Evolutionary conservation across 129 eudicot genomes (phyloP), one percentile per base, ranked within the genome.

Genomic region (Kitagawia praeruptora): DNA sequence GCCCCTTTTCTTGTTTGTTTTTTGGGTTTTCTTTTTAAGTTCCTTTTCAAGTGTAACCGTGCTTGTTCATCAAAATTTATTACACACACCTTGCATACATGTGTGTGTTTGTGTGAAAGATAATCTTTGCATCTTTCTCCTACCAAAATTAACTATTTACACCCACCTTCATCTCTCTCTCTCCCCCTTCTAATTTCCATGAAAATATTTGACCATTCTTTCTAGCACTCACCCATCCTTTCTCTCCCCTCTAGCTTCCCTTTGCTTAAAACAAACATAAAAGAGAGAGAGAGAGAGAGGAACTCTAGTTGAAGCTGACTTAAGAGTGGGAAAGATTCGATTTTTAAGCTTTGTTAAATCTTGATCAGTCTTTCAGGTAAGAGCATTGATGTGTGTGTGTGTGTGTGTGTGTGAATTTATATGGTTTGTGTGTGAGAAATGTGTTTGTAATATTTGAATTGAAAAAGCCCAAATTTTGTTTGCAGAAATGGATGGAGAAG

Each of bases 161-260:
- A 13, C 41, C 72, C 21, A n/a, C 38, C 45, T 44, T 48, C 34
- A 5, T 39, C 1, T 78, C 82, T 5, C 70, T 75, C 37, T 79
- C 82, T 79, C 37, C 2, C 37, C 37, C 85, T 31, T 79, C 84
- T 77, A 80, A 77, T 46, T 75, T 31, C 45, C 6, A 16, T 70
- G 44, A 56, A 40, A 48, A 82, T 45, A 39, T 80, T 76, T 79
- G 78, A 78, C 80, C 82, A 38, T 12, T 66, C 40, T 66, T 66
- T 12, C 37, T 25, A 12, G 16, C 72, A 82, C 47, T 41, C 63
- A 70, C 74, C 41, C 41, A 31, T 69, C n/a, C 28, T 54, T 80
- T 46, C 49, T 46, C 49, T 10, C 49, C 84, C 49, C 84, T 83
- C 82, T 83, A 81, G 48, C 82, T 75, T 70, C 72, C 83, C 83